phyloP scores from a whole-genome alignment of 2,329 filamentous ascomycete species.

The Aspergillus piperis region DNA sequence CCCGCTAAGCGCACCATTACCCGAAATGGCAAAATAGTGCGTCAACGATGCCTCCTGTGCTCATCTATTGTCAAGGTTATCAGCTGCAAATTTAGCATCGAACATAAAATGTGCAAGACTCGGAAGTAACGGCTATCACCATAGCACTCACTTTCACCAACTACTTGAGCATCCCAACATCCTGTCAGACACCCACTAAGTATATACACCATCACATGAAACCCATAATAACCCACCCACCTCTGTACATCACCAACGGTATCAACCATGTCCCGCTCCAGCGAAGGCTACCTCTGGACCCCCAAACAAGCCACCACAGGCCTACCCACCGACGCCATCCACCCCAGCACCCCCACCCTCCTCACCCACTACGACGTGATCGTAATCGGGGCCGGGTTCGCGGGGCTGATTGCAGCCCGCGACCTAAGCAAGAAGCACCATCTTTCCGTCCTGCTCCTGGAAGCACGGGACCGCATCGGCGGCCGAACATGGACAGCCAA shows the following conservation, averaged over 20 bases:
- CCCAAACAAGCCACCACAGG: constrained; percentile 5
- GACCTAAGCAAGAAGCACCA: constrained; percentile 25
- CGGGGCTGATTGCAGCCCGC: constrained; percentile 35
- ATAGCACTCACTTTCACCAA: background rate
- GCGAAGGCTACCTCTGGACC: constrained; percentile 14
- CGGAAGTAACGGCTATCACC: too few species aligned
- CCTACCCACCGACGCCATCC: constrained; percentile 14
- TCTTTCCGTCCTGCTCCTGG: constrained; percentile 33
- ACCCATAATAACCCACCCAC: too few species aligned
- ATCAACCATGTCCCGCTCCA: constrained; percentile 3
- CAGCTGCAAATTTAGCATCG: too few species aligned
- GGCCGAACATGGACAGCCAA: constrained; percentile 45
- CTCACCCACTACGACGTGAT: constrained; percentile 31
- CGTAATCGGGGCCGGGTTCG: constrained; percentile 37
- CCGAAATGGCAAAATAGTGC: constrained; percentile 1
- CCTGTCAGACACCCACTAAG: background rate
- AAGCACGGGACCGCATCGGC: constrained; percentile 47
- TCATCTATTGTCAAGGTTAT: too few species aligned
- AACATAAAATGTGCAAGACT: too few species aligned
- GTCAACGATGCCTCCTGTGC: background rate
- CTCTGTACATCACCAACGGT: too few species aligned
- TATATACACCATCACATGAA: too few species aligned
- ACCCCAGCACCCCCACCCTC: background rate
- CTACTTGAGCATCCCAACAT: background rate
- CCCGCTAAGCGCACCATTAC: too few species aligned